A percentile compares a stretch with the other conserved stretches of the same genome.
These are phyloP conservation scores for Scutellospora calospora DNA, from an alignment of 371 early-diverging fungal genomes.

Conservation along the genomic window DNA sequence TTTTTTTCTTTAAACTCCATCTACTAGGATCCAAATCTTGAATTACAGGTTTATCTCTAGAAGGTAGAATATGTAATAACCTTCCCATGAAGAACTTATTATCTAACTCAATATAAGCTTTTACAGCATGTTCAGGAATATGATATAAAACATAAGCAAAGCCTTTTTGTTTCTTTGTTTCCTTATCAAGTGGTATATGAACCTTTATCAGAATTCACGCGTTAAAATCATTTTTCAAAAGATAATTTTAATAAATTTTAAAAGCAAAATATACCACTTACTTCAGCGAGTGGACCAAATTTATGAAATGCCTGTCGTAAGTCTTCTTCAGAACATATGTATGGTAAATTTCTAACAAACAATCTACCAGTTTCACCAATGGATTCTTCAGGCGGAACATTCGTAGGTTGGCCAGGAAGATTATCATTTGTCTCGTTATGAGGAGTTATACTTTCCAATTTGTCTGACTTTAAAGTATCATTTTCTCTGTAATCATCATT, in stretches of 20 bases:
- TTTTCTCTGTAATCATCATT: conserved; percentile 47
- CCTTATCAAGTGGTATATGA: conserved; percentile 92
- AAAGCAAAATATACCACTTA: conserved; percentile 46
- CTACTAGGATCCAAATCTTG: conserved; percentile 70
- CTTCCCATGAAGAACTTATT: conserved; percentile 92
- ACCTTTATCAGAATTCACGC: conserved; percentile 52
- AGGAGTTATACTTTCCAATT: not conserved
- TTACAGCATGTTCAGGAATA: conserved; percentile 93
- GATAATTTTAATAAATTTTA: not conserved
- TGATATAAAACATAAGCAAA: conserved; percentile 90
- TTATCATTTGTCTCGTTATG: conserved; percentile 5
- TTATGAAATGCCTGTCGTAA: conserved; percentile 77
- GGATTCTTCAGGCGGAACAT: conserved; percentile 61
- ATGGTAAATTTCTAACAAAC: conserved; percentile 92
- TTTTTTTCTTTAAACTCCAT: conserved; percentile 79
- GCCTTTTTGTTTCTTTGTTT: conserved; percentile 93
- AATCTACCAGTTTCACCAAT: conserved; percentile 95
- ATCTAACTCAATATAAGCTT: conserved; percentile 83
- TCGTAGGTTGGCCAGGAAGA: conserved; percentile 46
- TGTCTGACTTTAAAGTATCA: conserved; percentile 12
- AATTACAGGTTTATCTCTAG: conserved; percentile 85
- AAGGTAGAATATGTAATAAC: conserved; percentile 85
- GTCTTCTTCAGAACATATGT: conserved; percentile 88
- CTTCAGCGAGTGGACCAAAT: conserved; percentile 93
- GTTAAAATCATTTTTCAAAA: not conserved